Evolutionary conservation across 441 rosid species (phyloP), one percentile per base, ranked within the genome.

Genomic region (Monsonia emarginata): DNA sequence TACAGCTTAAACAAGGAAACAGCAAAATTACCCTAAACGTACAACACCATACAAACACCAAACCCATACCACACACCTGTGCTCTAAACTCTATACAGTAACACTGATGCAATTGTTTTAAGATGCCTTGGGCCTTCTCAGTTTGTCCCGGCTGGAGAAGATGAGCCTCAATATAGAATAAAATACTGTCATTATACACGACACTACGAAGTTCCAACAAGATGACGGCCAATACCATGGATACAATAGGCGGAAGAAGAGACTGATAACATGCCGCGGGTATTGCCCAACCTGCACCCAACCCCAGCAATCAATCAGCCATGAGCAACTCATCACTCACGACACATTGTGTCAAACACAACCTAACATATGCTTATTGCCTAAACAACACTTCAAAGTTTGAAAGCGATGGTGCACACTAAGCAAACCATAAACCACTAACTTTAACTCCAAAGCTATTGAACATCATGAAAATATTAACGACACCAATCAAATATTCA

Each of bases 221-320:
- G 99, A 94, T 5, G 97, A 94, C 0, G 97, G 97, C 98, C 98
- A 94, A 74, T 82, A 94, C 98, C 98, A 91, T 28, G 98, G 98
- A 76, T 94, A 94, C 22, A 94, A 73, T 72, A 94, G 81, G 56
- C 98, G 80, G 69, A 94, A 94, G 73, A 90, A 91, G 69, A 91
- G 66, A 60, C 97, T 94, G n/a, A 94, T 94, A 26, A 94, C 78
- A 70, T 85, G 99, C 54, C 97, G 86, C 26, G 94, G 96, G 70
- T 89, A 91, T 27, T 82, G 83, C 50, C 99, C 99, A 0, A 94
- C 96, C 99, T 94, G 88, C 69, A 68, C 25, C 68, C 9, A 50
- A 50, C 46, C 60, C 52, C 38, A 59, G 5, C 22, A 0, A 2
- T 13, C 36, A 7, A 3, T 7, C 10, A 36, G 18, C 18, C 2